Evolutionary conservation across 108 stramenopile species (phyloP).

Genomic region (Skeletonema tropicum): DNA sequence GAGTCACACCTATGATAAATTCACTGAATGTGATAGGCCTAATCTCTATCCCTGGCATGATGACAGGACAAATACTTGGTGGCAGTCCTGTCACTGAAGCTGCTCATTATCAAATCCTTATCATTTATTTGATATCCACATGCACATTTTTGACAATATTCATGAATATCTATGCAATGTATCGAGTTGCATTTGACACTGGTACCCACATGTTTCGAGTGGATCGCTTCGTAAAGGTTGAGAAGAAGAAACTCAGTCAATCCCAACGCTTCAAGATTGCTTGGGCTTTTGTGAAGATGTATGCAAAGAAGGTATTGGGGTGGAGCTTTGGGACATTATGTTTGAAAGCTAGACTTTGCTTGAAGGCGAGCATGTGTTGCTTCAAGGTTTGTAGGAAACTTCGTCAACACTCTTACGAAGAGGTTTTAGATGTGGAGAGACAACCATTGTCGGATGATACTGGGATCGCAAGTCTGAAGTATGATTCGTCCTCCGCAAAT

Average conservation of each 20-base stretch:
- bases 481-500: not conserved
- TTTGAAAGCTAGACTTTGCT: not conserved
- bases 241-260: constrained; percentile 20
- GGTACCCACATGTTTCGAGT: constrained; percentile 44
- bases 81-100: constrained; percentile 80
- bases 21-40: constrained; percentile 75
- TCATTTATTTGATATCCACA: constrained; percentile 80
- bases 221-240: constrained; percentile 43
- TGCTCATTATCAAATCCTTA: constrained; percentile 89
- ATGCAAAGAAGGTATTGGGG: not conserved
- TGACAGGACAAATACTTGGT: constrained; percentile 93
- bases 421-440: constrained; percentile 13
- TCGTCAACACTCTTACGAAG: not conserved
- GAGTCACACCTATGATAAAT: constrained; percentile 64
- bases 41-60: constrained; percentile 93
- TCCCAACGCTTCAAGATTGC: constrained; percentile 7
- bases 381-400: not conserved
- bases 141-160: constrained; percentile 41
- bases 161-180: constrained; percentile 50
- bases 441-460: constrained; percentile 23
- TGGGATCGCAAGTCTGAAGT: not conserved
- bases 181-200: constrained; percentile 65
- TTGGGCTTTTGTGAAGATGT: not conserved
- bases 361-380: constrained; percentile 11
- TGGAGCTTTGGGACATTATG: not conserved